Conservation (phyloP, 805 yeast species). For the Lachancea cidri region DNA sequence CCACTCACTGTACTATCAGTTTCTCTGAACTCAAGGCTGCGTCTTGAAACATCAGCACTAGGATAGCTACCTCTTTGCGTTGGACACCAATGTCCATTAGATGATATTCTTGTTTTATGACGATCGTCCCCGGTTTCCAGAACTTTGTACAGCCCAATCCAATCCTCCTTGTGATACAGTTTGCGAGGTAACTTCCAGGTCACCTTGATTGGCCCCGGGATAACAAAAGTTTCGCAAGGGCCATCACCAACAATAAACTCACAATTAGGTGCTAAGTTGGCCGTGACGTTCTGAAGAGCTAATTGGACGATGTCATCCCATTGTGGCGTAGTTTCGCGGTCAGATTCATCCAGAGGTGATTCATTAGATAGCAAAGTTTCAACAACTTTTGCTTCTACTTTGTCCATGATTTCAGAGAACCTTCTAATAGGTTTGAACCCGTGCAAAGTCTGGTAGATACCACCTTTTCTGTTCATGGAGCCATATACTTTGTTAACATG, state of each 20-base stretch:
- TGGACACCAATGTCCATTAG: conserved; percentile 63
- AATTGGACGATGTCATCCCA: conserved; percentile 9
- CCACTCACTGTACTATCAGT: conserved; percentile 36
- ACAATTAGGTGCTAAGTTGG: conserved; percentile 22
- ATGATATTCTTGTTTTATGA: conserved; percentile 52
- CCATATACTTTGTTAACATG: conserved; percentile 78
- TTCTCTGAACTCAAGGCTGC: conserved; percentile 9
- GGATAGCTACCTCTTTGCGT: conserved; percentile 35
- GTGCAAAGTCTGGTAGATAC: conserved; percentile 41
- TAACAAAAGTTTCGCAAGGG: conserved; percentile 30
- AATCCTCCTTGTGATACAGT: conserved; percentile 47
- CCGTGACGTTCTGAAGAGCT: conserved; percentile 22
- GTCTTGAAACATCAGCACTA: conserved; percentile 14
- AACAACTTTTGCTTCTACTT: conserved; percentile 32
- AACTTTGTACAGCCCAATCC: conserved; percentile 73
- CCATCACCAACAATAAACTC: conserved; percentile 28
- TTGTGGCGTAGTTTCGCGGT: conserved; percentile 2
- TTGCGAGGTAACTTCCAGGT: conserved; percentile 48
- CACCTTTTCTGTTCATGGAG: conserved; percentile 50
- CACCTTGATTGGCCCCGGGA: conserved; percentile 43
- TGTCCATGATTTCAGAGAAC: conserved; percentile 36
- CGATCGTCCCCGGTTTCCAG: conserved; percentile 53
- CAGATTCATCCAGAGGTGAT: conserved; percentile 1
- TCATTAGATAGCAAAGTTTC: conserved; percentile 4
- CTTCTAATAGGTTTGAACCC: conserved; percentile 33